Percentiles rank a stretch among this genome's conserved stretches.
Conservation (phyloP, 1,139 yeast species). For the Blastobotrys buckinghamii region DNA sequence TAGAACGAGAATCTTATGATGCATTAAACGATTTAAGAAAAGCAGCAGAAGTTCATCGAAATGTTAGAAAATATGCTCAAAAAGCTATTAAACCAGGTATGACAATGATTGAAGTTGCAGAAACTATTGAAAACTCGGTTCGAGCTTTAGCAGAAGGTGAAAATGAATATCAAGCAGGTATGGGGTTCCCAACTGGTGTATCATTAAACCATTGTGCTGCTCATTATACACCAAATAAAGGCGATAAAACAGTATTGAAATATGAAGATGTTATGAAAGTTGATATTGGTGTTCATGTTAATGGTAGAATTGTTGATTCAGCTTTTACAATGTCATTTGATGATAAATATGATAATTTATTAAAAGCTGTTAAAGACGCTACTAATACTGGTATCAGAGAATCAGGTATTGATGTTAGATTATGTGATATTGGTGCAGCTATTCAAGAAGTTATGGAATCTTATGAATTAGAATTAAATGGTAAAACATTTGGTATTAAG, state of each 20-base stretch:
- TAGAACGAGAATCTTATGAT: conserved; percentile 60
- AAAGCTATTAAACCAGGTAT: conserved; percentile 81
- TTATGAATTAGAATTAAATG: conserved; percentile 85
- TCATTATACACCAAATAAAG: conserved; percentile 95
- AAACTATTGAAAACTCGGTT: conserved; percentile 79
- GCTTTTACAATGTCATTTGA: conserved; percentile 93
- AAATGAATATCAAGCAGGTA: conserved; percentile 65
- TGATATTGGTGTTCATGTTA: conserved; percentile 94
- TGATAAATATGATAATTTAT: conserved; percentile 69
- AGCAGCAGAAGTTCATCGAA: conserved; percentile 92
- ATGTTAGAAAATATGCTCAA: conserved; percentile 79
- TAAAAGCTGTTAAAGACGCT: conserved; percentile 85
- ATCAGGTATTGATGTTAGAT: conserved; percentile 93
- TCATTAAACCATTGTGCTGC: conserved; percentile 94
- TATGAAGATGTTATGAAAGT: conserved; percentile 95
- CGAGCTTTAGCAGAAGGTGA: conserved; percentile 66
- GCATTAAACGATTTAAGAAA: conserved; percentile 86
- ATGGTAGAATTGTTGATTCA: conserved; percentile 92
- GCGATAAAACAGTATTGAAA: conserved; percentile 73
- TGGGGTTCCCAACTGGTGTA: conserved; percentile 97
- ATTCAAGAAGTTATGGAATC: conserved; percentile 97
- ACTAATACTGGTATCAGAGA: conserved; percentile 90
- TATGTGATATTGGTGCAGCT: conserved; percentile 93
- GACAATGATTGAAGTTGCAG: conserved; percentile 86
- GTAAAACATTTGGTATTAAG: conserved; percentile 77